Percentiles rank a stretch among this genome's conserved stretches.
Evolutionary conservation across 345 rosid genomes (phyloP).

Genomic region (Bruguiera gymnorhiza): DNA sequence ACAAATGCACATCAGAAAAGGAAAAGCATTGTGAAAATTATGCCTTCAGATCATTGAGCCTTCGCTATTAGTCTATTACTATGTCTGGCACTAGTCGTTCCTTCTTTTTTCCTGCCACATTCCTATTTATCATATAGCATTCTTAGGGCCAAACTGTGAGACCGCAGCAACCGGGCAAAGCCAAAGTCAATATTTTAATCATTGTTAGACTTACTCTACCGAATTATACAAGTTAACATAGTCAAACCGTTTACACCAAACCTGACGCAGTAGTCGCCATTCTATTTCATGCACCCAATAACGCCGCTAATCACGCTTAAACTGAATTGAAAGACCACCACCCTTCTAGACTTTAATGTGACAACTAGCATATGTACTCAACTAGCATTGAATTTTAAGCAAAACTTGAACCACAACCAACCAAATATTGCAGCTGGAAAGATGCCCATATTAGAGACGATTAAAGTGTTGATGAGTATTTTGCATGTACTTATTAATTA

Average conservation of each 20-base stretch:
- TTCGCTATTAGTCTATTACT: no score
- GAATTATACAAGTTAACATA: no score
- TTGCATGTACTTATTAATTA: not conserved
- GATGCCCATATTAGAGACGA: not conserved
- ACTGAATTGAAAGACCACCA: not conserved
- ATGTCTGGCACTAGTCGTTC: no score
- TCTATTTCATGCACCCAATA: constrained; percentile 26
- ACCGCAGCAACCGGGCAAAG: no score
- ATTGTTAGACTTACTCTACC: no score
- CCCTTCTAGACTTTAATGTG: not conserved
- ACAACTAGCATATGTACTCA: not conserved
- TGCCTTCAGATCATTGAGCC: no score
- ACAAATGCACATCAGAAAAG: no score
- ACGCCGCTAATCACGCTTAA: constrained; percentile 47
- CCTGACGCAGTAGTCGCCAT: not conserved
- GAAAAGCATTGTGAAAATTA: no score
- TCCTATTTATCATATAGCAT: no score
- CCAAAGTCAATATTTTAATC: no score
- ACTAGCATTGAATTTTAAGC: not conserved
- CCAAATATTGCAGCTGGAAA: not conserved
- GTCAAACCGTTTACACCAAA: constrained; percentile 8
- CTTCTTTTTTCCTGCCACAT: no score
- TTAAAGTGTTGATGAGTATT: not conserved
- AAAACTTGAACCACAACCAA: not conserved
- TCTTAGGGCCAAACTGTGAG: no score